Evolutionary conservation across 78 protist genomes (phyloP).

Genomic region (Polysphondylium violaceum): DNA sequence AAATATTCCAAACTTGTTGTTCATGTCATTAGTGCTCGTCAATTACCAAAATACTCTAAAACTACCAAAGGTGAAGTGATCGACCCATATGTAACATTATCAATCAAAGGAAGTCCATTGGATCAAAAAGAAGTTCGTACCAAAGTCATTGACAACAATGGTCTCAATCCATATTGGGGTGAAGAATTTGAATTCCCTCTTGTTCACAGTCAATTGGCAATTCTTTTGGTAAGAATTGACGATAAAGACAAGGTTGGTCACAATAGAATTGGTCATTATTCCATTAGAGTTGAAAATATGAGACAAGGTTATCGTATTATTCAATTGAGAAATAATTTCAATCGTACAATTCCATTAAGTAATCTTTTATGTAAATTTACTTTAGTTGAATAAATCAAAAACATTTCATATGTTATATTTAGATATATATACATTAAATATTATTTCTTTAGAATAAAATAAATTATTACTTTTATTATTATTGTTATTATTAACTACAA

Average conservation of each 20-base stretch:
- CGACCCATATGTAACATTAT: conserved; percentile 74
- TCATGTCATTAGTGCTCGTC: conserved; percentile 56
- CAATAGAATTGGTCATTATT: conserved; percentile 67
- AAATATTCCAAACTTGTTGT: conserved; percentile 26
- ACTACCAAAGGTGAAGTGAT: conserved; percentile 61
- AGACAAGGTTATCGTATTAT: conserved; percentile 55
- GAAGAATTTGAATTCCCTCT: conserved; percentile 57
- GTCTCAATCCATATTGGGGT: conserved; percentile 85
- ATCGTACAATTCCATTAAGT: conserved; percentile 47
- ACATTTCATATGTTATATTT: background rate
- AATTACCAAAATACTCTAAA: conserved; percentile 76
- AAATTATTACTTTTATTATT: background rate
- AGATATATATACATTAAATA: background rate
- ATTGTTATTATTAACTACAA: background rate
- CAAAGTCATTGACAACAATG: conserved; percentile 62
- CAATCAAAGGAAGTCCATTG: conserved; percentile 35
- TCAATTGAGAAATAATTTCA: conserved; percentile 23
- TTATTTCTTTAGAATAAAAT: background rate
- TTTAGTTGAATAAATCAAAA: background rate
- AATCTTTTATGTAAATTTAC: conserved; percentile 41
- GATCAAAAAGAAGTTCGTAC: conserved; percentile 50
- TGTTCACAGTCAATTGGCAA: conserved; percentile 38
- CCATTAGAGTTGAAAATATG: conserved; percentile 43
- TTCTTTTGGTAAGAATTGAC: conserved; percentile 59
- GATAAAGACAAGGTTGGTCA: conserved; percentile 64